These are phyloP conservation scores for Elasticomyces elasticus DNA, from an alignment of 495 filamentous ascomycete species.

Conservation along the genomic window DNA sequence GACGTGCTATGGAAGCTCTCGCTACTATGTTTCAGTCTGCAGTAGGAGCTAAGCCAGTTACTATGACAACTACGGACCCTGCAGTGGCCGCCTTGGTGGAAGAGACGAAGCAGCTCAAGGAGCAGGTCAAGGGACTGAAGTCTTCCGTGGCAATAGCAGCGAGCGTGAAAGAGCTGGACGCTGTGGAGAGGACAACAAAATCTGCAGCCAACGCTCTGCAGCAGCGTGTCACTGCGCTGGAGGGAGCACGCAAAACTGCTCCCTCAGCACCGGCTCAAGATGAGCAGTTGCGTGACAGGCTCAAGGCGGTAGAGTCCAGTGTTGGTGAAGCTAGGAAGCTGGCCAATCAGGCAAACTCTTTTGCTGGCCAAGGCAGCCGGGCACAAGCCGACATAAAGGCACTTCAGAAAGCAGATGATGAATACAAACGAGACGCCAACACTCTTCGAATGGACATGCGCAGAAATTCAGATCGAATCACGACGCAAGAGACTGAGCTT, in stretches of 20 bases:
- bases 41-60: constrained; percentile 2
- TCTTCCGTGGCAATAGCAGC: not conserved
- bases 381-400: not conserved
- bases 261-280: not conserved
- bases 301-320: not conserved
- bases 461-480: not conserved
- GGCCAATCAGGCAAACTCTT: not conserved
- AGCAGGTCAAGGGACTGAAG: not conserved
- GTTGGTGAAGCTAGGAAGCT: not conserved
- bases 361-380: not conserved
- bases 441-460: not conserved
- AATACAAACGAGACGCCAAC: not conserved
- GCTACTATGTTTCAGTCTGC: not conserved
- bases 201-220: too few species aligned
- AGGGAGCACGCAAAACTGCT: not conserved
- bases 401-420: not conserved
- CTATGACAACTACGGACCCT: not conserved
- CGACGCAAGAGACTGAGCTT: not conserved
- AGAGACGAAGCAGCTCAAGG: not conserved
- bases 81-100: not conserved
- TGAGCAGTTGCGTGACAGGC: not conserved
- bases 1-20: not conserved
- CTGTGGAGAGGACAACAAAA: not conserved
- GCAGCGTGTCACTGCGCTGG: not conserved
- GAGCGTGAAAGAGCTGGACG: not conserved